Evolutionary conservation across 73 alveolate species (phyloP).

Genomic region (Symbiodinium pilosum): DNA sequence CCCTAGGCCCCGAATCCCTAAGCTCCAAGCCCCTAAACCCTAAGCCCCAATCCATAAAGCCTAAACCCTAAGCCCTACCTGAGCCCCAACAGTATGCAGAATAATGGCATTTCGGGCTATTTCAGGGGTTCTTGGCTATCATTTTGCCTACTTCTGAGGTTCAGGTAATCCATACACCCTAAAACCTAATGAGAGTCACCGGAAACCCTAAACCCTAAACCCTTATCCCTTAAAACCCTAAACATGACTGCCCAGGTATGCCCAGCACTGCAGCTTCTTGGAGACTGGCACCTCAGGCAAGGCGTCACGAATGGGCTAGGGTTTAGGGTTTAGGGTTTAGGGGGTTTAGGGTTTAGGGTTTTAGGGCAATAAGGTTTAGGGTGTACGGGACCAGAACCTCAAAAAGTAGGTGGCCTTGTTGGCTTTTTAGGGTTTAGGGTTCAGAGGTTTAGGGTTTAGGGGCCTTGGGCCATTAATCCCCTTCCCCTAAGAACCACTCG

Average conservation of each 20-base stretch:
- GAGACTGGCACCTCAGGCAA: slow-evolving; percentile 57
- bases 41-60: background rate
- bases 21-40: background rate
- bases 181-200: background rate
- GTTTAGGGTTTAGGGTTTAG: no score
- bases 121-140: no score
- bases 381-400: background rate
- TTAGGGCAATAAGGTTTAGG: background rate
- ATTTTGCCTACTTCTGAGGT: no score
- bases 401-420: no score
- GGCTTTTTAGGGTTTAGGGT: no score
- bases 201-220: background rate
- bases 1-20: no score
- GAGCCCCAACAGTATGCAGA: background rate
- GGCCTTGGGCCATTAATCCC: no score
- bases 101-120: no score
- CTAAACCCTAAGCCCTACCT: background rate
- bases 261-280: slow-evolving; percentile 50
- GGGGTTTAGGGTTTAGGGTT: no score
- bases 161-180: background rate
- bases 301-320: no score
- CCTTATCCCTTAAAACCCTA: background rate
- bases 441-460: background rate
- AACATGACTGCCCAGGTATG: slow-evolving; percentile 16
- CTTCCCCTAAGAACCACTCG: no score